A percentile compares a stretch with the other conserved stretches of the same genome.
Conservation (phyloP, 345 rosid genomes). For the Lepidium sativum region DNA sequence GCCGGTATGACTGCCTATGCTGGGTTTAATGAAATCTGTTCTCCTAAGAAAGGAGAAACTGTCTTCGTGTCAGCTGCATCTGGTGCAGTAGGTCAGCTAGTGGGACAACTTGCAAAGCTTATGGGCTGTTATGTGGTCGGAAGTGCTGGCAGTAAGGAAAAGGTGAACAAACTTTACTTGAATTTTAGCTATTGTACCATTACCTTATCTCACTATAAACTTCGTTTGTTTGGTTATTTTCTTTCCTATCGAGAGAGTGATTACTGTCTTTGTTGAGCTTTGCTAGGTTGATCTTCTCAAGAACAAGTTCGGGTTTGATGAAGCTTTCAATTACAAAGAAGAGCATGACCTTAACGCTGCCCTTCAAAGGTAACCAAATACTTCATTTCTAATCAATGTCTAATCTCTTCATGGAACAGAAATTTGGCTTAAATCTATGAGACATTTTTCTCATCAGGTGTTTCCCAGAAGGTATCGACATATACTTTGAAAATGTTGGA, state of each 20-base stretch:
- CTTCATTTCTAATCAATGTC: not conserved
- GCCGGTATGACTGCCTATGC: constrained; percentile 56
- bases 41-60: constrained; percentile 50
- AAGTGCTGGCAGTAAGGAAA: constrained; percentile 50
- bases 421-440: not conserved
- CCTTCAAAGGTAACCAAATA: constrained; percentile 32
- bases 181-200: not conserved
- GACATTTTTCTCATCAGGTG: constrained; percentile 17
- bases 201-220: not conserved
- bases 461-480: constrained; percentile 54
- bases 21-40: constrained; percentile 43
- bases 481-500: constrained; percentile 53
- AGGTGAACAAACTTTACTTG: constrained; percentile 17
- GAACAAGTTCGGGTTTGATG: constrained; percentile 57
- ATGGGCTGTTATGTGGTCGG: constrained; percentile 61
- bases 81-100: constrained; percentile 69
- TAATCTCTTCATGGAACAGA: not conserved
- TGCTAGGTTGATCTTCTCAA: constrained; percentile 42
- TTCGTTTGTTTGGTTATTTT: not conserved
- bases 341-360: constrained; percentile 38
- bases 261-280: not conserved
- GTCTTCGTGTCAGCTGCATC: constrained; percentile 67
- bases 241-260: too few species aligned
- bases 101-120: constrained; percentile 53
- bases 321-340: constrained; percentile 60